Evolutionary conservation across 352 stramenopile species (phyloP).

Genomic region (Globisporangium orthogonon): DNA sequence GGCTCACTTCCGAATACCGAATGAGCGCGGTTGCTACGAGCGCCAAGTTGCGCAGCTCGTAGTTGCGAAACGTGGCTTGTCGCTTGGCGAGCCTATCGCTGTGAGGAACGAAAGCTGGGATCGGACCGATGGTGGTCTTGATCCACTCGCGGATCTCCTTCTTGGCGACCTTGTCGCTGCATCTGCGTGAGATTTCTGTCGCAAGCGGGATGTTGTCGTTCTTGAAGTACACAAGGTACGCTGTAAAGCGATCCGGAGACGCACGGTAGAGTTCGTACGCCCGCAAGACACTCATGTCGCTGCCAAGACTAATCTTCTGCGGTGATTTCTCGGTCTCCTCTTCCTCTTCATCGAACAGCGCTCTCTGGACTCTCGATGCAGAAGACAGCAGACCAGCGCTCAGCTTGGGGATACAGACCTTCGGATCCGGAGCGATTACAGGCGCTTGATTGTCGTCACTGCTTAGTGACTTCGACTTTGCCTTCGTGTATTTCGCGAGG

Average conservation of each 20-base stretch:
- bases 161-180: slow-evolving; percentile 5
- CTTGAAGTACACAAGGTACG: slow-evolving; percentile 7
- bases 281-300: neutral
- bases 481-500: neutral
- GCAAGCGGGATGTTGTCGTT: slow-evolving; percentile 7
- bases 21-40: slow-evolving; percentile 6
- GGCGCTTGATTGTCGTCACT: neutral
- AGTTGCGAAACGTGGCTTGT: slow-evolving; percentile 1
- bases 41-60: slow-evolving; percentile 7
- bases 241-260: neutral
- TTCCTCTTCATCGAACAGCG: neutral
- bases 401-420: neutral
- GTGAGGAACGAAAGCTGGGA: neutral
- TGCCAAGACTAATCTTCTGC: neutral
- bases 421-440: neutral
- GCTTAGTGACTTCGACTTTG: neutral
- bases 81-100: neutral
- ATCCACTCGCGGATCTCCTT: slow-evolving; percentile 7
- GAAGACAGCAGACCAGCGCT: neutral
- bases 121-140: slow-evolving; percentile 1
- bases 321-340: neutral
- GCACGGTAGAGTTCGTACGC: slow-evolving; percentile 3
- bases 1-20: slow-evolving; percentile 3
- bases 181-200: slow-evolving; percentile 6
- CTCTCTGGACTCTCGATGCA: neutral